phyloP scores from a whole-genome alignment of 2,329 filamentous ascomycete species.

The Thielaviopsis euricoi region DNA sequence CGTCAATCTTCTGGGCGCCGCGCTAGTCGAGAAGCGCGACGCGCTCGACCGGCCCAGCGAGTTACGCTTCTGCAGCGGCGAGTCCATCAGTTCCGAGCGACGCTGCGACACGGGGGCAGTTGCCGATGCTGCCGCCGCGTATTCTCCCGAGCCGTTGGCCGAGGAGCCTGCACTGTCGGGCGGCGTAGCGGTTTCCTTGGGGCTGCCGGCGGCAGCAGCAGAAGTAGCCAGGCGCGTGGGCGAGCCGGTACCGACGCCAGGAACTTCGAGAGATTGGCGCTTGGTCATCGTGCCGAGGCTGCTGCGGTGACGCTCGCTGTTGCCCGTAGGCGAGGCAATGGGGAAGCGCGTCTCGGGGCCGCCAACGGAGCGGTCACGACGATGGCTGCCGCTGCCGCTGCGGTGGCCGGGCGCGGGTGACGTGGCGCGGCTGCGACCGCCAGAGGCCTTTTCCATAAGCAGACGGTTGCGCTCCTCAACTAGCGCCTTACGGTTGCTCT shows the following conservation, averaged over 20 bases:
- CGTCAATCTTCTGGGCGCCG: slow-evolving; percentile 22
- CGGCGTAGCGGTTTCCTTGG: slow-evolving; percentile 8
- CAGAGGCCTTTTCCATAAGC: slow-evolving; percentile 49
- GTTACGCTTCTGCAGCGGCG: slow-evolving; percentile 42
- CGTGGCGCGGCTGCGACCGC: slow-evolving; percentile 52
- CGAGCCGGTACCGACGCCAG: slow-evolving; percentile 29
- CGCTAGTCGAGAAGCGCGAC: slow-evolving; percentile 35
- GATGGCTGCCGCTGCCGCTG: slow-evolving; percentile 36
- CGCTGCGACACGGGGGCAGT: slow-evolving; percentile 6
- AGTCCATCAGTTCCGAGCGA: slow-evolving; percentile 14
- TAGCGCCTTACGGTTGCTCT: slow-evolving; percentile 82
- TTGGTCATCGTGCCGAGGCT: slow-evolving; percentile 37
- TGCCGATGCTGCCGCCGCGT: slow-evolving; percentile 6
- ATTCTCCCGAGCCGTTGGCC: slow-evolving; percentile 11
- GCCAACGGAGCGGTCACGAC: slow-evolving; percentile 64
- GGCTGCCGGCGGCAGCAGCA: slow-evolving; percentile 11
- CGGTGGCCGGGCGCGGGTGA: slow-evolving; percentile 50
- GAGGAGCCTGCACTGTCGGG: slow-evolving; percentile 14
- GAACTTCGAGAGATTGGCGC: slow-evolving; percentile 67
- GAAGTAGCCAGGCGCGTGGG: slow-evolving; percentile 1
- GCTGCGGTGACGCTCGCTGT: slow-evolving; percentile 32
- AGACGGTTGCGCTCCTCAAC: slow-evolving; percentile 88
- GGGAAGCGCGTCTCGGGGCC: slow-evolving; percentile 70
- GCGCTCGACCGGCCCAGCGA: slow-evolving; percentile 38
- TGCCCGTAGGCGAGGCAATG: slow-evolving; percentile 49